A percentile compares a stretch with the other conserved stretches of the same genome.
Evolutionary conservation across 495 filamentous ascomycete genomes (phyloP).

Genomic region (Neurospora sp.): DNA sequence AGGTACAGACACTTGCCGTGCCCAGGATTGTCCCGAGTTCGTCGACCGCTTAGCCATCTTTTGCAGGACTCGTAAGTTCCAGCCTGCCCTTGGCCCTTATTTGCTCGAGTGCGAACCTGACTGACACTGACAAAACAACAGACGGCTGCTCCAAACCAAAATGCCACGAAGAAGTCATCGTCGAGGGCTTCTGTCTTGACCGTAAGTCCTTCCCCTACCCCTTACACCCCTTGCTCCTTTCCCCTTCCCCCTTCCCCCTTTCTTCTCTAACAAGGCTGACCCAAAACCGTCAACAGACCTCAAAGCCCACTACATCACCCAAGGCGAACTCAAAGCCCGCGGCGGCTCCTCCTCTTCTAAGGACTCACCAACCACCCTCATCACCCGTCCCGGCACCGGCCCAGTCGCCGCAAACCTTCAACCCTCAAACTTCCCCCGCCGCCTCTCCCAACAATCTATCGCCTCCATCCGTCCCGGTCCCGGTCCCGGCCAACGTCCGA

Average conservation of each 20-base stretch:
- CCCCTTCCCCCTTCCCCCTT: too few species aligned
- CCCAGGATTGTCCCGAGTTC: conserved; percentile 6
- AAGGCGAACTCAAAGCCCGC: conserved; percentile 7
- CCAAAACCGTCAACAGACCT: conserved; percentile 6
- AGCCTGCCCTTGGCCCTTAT: too few species aligned
- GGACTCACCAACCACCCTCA: not conserved
- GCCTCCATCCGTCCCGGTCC: not conserved
- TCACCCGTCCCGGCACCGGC: not conserved
- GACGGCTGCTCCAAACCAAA: conserved; percentile 11
- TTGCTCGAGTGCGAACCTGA: too few species aligned
- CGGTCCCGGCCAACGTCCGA: not conserved
- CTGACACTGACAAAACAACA: not conserved
- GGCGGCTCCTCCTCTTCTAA: not conserved
- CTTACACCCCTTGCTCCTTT: too few species aligned
- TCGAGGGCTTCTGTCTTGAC: conserved; percentile 13
- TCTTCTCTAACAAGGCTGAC: too few species aligned
- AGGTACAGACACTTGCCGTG: conserved; percentile 15
- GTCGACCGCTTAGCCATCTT: conserved; percentile 11
- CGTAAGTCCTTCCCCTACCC: not conserved
- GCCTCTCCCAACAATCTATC: not conserved
- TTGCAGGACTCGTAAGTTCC: conserved; percentile 9
- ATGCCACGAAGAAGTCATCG: conserved; percentile 12
- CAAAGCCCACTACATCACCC: conserved; percentile 15
- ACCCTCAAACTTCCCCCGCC: not conserved
- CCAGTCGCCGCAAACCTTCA: not conserved